phyloP scores from a whole-genome alignment of 768 basidiomycete species.

The Lactifluus hygrophoroides region DNA sequence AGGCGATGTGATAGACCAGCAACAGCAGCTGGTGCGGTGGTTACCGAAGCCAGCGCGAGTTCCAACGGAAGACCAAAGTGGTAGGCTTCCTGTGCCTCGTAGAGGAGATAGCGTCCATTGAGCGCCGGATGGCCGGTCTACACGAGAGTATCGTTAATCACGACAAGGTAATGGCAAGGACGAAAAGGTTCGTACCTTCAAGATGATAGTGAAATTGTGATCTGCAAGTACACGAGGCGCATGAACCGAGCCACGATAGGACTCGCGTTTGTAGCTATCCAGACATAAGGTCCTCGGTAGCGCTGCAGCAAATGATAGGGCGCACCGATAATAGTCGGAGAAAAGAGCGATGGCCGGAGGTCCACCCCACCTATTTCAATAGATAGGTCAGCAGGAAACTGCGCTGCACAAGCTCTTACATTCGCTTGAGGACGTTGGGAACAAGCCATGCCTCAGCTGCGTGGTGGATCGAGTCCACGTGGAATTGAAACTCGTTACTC shows the following conservation, averaged over 20 bases:
- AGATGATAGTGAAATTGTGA: conserved; percentile 55
- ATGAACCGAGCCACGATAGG: conserved; percentile 73
- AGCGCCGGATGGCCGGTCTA: conserved; percentile 61
- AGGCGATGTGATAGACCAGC: conserved; percentile 77
- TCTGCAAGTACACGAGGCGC: conserved; percentile 68
- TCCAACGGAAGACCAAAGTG: conserved; percentile 70
- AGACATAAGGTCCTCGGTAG: background rate
- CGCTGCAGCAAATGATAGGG: background rate
- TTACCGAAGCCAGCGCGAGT: conserved; percentile 67
- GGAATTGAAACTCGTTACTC: conserved; percentile 79
- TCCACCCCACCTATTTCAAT: conserved; percentile 40
- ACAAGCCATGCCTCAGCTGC: conserved; percentile 80
- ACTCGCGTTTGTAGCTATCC: conserved; percentile 63
- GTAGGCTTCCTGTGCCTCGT: conserved; percentile 79
- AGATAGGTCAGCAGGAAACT: background rate
- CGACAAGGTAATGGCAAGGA: background rate
- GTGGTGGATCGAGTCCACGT: conserved; percentile 68
- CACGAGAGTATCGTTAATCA: background rate
- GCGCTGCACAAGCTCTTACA: conserved; percentile 34
- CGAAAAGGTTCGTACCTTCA: conserved; percentile 47
- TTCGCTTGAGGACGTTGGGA: conserved; percentile 63
- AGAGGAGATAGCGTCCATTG: conserved; percentile 68
- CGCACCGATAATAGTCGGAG: conserved; percentile 40
- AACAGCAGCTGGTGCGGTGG: conserved; percentile 57
- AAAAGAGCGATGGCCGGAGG: conserved; percentile 76